Percentiles rank a stretch among this genome's conserved stretches.
phyloP scores from a whole-genome alignment of 2,329 filamentous ascomycete species.

The Teratosphaeria epicoccoides region DNA sequence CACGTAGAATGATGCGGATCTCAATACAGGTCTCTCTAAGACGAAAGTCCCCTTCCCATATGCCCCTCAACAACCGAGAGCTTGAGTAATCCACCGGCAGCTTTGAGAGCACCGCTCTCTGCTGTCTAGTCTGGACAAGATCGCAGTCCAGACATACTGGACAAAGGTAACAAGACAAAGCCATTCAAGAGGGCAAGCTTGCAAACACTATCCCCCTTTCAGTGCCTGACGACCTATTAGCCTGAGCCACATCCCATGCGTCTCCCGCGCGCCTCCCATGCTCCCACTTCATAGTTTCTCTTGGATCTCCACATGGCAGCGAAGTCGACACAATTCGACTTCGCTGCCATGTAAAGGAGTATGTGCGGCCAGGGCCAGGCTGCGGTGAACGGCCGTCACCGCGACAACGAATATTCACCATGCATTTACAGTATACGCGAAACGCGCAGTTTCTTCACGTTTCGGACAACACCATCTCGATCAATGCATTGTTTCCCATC shows the following conservation, averaged over 20 bases:
- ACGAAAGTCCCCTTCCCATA: too few species aligned
- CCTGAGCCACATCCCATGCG: too few species aligned
- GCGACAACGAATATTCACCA: not conserved
- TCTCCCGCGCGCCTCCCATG: too few species aligned
- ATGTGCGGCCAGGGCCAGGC: not conserved
- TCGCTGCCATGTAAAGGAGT: not conserved
- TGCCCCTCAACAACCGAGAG: too few species aligned
- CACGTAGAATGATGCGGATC: too few species aligned
- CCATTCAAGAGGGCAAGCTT: not conserved
- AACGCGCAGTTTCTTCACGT: not conserved
- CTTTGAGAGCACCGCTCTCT: too few species aligned
- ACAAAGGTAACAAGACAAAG: not conserved
- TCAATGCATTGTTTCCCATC: not conserved
- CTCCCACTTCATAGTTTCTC: too few species aligned
- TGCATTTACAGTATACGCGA: not conserved
- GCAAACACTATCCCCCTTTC: not conserved
- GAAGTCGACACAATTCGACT: not conserved
- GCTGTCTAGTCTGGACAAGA: too few species aligned
- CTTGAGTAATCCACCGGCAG: too few species aligned
- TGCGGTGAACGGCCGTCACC: not conserved
- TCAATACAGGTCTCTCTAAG: too few species aligned
- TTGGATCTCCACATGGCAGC: too few species aligned
- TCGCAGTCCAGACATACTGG: not conserved
- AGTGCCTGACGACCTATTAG: not conserved
- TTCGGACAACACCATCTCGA: not conserved